Percentiles rank a stretch among this genome's conserved stretches.
Conservation (phyloP, 2,329 filamentous ascomycete species). For the Fusarium sp. region DNA sequence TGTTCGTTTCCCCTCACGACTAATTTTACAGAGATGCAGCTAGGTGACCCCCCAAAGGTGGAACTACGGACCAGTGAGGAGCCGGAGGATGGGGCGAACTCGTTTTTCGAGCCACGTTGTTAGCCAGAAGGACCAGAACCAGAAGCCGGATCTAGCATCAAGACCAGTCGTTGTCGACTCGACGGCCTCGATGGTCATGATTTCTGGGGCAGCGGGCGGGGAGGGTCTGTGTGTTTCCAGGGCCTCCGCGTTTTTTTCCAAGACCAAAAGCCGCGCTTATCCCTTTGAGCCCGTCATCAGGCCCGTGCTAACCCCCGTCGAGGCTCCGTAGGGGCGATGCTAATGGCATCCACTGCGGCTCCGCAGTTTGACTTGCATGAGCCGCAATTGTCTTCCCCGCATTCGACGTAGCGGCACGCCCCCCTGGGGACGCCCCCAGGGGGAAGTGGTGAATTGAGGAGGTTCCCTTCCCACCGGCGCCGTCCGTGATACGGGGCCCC, state of each 20-base stretch:
- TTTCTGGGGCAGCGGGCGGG: constrained; percentile 33
- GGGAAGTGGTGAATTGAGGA: constrained; percentile 8
- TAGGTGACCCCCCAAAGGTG: constrained; percentile 11
- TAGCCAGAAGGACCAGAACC: constrained; percentile 11
- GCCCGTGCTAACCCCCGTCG: constrained; percentile 23
- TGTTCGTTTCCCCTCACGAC: constrained; percentile 32
- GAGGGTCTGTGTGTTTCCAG: constrained; percentile 40
- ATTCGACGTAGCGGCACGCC: constrained; percentile 39
- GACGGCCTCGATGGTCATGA: constrained; percentile 20
- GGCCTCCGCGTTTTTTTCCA: constrained; percentile 38
- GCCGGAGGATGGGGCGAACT: background rate
- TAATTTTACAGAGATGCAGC: constrained; percentile 17
- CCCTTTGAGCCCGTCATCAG: constrained; percentile 31
- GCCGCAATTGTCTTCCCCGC: constrained; percentile 47
- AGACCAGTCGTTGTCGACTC: constrained; percentile 26
- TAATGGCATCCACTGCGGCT: constrained; percentile 45
- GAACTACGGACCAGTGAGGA: constrained; percentile 1
- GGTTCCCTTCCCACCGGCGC: constrained; percentile 40
- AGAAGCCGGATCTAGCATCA: constrained; percentile 18
- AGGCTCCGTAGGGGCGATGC: constrained; percentile 12
- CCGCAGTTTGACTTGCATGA: constrained; percentile 49
- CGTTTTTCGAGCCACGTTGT: background rate
- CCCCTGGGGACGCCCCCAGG: constrained; percentile 32
- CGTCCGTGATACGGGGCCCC: constrained; percentile 42
- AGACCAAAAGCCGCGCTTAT: constrained; percentile 37